phyloP scores from a whole-genome alignment of 169 alveolate genomes.

The Plasmodium gallinaceum region DNA sequence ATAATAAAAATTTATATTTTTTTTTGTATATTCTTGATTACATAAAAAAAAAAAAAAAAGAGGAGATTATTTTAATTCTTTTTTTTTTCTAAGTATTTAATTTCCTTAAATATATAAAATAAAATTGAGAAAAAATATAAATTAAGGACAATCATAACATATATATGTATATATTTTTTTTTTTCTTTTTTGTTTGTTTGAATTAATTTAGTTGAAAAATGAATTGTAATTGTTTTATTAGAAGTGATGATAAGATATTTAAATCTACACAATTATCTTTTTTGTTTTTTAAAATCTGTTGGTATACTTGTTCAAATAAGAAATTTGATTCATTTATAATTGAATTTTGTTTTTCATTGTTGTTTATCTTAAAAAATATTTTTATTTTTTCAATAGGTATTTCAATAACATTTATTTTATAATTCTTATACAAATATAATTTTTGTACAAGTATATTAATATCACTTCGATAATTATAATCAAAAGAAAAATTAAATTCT shows the following conservation, averaged over 20 bases:
- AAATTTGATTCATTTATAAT: constrained; percentile 54
- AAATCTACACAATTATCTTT: neutral
- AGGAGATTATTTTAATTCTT: no score
- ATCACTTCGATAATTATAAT: constrained; percentile 10
- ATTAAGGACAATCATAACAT: neutral
- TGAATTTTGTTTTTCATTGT: constrained; percentile 40
- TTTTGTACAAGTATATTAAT: constrained; percentile 64
- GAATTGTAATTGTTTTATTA: constrained; percentile 59
- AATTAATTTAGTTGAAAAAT: constrained; percentile 22
- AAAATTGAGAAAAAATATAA: no score
- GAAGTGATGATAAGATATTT: constrained; percentile 35
- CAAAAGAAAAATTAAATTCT: neutral
- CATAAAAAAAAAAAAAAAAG: neutral
- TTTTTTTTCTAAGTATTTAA: no score
- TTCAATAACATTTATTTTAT: constrained; percentile 66
- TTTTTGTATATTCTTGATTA: neutral
- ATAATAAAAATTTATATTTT: no score
- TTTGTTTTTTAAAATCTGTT: constrained; percentile 30
- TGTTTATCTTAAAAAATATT: constrained; percentile 44
- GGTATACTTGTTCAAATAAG: constrained; percentile 44
- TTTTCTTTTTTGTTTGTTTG: neutral
- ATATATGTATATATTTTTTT: neutral
- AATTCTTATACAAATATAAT: constrained; percentile 62
- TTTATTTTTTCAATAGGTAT: constrained; percentile 61
- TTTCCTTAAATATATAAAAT: no score